Conservation (phyloP, 441 rosid genomes). For the Eutrema salsugineum region DNA sequence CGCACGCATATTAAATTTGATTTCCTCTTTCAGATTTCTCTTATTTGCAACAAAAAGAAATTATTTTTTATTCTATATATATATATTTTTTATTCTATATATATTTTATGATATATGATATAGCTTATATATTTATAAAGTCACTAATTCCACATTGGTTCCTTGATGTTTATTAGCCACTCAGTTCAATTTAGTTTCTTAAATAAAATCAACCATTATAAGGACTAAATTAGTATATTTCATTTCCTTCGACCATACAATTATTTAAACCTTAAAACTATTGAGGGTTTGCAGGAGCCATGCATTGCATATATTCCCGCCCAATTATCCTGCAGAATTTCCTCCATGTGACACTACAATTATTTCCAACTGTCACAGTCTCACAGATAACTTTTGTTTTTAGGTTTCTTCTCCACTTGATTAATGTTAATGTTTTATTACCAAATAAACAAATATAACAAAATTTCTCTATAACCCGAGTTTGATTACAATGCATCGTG, state of each 20-base stretch:
- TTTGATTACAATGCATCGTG: background rate
- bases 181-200: background rate
- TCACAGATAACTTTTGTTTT: slow-evolving; percentile 9
- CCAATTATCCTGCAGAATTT: slow-evolving; percentile 26
- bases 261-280: background rate
- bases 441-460: background rate
- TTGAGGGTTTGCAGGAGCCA: background rate
- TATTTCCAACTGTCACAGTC: slow-evolving; percentile 23
- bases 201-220: background rate
- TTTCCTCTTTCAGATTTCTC: background rate
- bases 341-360: slow-evolving; percentile 23
- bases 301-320: slow-evolving; percentile 31
- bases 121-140: too few relatives aligned
- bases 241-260: background rate
- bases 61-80: too few relatives aligned
- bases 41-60: too few relatives aligned
- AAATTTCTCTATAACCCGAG: background rate
- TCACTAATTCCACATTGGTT: too few relatives aligned
- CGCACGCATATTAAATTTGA: background rate
- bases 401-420: slow-evolving; percentile 9
- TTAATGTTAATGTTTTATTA: background rate
- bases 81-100: too few relatives aligned
- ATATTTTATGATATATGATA: background rate
- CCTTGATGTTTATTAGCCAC: too few relatives aligned
- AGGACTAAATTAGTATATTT: background rate